Base-by-base conservation (phyloP, 2,329 filamentous ascomycete species). In the Xylogone sp. region DNA sequence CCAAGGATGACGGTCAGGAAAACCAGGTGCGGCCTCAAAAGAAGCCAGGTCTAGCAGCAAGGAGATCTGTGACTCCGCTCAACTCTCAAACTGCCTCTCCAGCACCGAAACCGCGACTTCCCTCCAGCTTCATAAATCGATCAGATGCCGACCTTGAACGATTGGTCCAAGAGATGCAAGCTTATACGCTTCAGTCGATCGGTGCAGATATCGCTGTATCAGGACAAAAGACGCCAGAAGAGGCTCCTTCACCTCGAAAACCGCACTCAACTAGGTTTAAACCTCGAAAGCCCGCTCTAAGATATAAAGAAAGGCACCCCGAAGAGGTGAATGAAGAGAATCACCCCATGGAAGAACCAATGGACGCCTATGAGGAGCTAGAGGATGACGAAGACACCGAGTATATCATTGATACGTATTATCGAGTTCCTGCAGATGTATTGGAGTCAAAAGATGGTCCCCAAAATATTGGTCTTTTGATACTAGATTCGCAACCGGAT, bases 331-430 rank as follows among this genome's bases (percentile, higher is more conserved):
- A 57, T 34, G 51, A 56, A 31, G 49, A 50, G 20, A 53, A 43
- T 16, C 46, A 55, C 7, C 47, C 7, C 29, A 57, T 51, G 7
- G 48, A 39, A 59, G 59, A 66, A 16, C 64, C 58, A 57, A 64
- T 65, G 46, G 64, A 64, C 22, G 69, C 75, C n/a, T 62, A 61
- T 43, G 69, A 69, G 60, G 69, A 65, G 13, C 72, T 71, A 18
- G 76, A 78, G 13, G 66, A 68, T n/a, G n/a, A n/a, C 8, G 68
- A 77, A 52, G 79, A 80, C 18, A 74, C 75, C 3, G 81, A 85
- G 48, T 86, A 84, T 69, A 72, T 86, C 22, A 77, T 83, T 43
- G 83, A 86, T 53, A 84, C 82, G 42, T 86, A 86, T 59, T 73
- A 84, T 48, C 81, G 83, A 31, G 74, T 86, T 18, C 79, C 82